Evolutionary conservation across 305 asterid genomes (phyloP).

Genomic region (Fraxinus albicans): DNA sequence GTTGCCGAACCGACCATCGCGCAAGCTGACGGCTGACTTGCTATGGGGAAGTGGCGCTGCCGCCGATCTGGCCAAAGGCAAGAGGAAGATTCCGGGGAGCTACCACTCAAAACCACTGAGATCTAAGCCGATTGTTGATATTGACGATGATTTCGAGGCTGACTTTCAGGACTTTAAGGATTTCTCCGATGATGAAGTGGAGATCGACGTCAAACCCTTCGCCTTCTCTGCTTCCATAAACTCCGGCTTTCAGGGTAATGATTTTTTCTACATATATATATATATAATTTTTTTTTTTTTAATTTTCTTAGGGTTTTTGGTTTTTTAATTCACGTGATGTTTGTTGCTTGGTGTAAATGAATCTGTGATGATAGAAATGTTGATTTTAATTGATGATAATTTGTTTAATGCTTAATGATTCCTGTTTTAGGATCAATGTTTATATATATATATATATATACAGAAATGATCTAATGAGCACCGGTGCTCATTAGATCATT

Average conservation of each 20-base stretch:
- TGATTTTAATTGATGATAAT: background rate
- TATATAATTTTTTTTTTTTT: background rate
- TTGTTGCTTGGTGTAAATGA: background rate
- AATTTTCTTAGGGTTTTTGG: background rate
- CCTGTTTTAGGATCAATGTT: background rate
- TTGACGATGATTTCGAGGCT: constrained; percentile 78
- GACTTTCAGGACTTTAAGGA: constrained; percentile 87
- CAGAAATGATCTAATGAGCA: no score
- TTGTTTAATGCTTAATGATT: background rate
- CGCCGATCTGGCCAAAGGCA: constrained; percentile 32
- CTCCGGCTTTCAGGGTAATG: constrained; percentile 31
- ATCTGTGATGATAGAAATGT: background rate
- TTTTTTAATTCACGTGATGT: background rate
- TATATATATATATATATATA: no score
- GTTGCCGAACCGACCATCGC: constrained; percentile 53
- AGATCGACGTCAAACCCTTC: constrained; percentile 43
- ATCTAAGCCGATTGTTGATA: constrained; percentile 44
- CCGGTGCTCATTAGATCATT: no score
- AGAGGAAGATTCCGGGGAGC: constrained; percentile 38
- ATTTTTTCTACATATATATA: background rate
- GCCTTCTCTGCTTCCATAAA: constrained; percentile 52
- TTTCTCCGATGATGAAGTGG: constrained; percentile 48
- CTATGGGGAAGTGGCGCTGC: constrained; percentile 63
- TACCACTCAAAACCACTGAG: constrained; percentile 55
- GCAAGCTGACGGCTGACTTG: constrained; percentile 70